These are phyloP conservation scores for Fusarium incarnatum DNA, from an alignment of 2,329 filamentous ascomycete species.

Conservation along the genomic window DNA sequence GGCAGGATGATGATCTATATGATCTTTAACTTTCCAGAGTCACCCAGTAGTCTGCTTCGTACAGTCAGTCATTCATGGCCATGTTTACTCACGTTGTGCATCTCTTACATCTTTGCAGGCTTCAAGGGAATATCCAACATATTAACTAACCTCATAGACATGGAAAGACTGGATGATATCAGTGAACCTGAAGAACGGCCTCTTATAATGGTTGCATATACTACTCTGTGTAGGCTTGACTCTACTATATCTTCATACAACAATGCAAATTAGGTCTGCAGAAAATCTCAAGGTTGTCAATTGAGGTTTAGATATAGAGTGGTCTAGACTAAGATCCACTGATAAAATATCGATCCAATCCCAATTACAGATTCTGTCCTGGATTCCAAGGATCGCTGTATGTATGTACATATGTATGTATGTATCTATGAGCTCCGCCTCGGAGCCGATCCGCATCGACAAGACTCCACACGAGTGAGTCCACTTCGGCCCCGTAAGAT, in stretches of 20 bases:
- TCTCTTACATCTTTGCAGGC: neutral
- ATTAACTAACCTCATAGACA: neutral
- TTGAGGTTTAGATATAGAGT: neutral
- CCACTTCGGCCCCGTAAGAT: constrained; percentile 29
- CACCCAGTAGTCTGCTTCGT: neutral
- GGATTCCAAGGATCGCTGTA: neutral
- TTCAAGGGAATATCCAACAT: neutral
- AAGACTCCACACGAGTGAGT: constrained; percentile 1
- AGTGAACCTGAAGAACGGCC: neutral
- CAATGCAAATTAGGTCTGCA: neutral
- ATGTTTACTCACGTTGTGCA: neutral
- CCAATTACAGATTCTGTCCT: neutral
- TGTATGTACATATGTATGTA: too few species aligned
- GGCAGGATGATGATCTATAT: neutral
- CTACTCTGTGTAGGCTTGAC: neutral
- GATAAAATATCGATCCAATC: neutral
- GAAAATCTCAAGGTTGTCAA: neutral
- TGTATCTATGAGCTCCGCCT: constrained; percentile 9
- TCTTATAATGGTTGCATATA: neutral
- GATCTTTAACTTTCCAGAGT: neutral
- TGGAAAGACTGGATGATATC: neutral
- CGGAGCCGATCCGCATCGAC: constrained; percentile 29
- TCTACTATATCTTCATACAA: neutral
- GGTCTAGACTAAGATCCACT: neutral
- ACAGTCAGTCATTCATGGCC: neutral